Conservation (phyloP, 352 stramenopile species). For the Globisporangium splendens region DNA sequence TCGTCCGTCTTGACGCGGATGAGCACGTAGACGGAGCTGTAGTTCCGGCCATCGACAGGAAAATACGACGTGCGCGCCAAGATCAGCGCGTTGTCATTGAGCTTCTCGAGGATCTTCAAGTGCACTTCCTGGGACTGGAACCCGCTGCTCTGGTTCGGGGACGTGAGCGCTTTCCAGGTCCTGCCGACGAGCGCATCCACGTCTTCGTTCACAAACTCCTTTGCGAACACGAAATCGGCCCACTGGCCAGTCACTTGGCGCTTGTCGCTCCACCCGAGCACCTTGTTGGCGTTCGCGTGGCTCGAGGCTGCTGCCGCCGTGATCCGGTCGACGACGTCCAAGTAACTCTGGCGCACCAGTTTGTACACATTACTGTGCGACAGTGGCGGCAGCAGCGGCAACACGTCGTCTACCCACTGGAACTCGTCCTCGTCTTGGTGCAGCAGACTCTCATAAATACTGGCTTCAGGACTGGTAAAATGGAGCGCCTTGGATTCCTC, state of each 20-base stretch:
- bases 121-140: conserved; percentile 28
- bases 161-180: conserved; percentile 28
- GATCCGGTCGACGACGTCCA: conserved; percentile 18
- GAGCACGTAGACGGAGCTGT: conserved; percentile 20
- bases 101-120: conserved; percentile 34
- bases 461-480: background rate
- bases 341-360: conserved; percentile 9
- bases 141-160: conserved; percentile 14
- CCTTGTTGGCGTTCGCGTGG: conserved; percentile 17
- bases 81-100: conserved; percentile 22
- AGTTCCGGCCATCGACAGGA: conserved; percentile 14
- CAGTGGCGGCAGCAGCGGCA: conserved; percentile 18
- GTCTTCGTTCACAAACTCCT: conserved; percentile 21
- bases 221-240: conserved; percentile 26
- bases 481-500: conserved; percentile 6
- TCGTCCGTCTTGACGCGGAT: conserved; percentile 14
- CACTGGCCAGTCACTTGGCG: conserved; percentile 12
- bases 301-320: conserved; percentile 7
- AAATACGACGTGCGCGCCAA: conserved; percentile 21
- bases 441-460: background rate
- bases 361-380: conserved; percentile 1
- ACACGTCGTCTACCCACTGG: conserved; percentile 15
- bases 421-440: conserved; percentile 12
- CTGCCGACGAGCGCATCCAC: conserved; percentile 16
- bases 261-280: conserved; percentile 32